Base-by-base conservation (phyloP, 2,329 filamentous ascomycete species). In the Curvularia verruculosa region DNA sequence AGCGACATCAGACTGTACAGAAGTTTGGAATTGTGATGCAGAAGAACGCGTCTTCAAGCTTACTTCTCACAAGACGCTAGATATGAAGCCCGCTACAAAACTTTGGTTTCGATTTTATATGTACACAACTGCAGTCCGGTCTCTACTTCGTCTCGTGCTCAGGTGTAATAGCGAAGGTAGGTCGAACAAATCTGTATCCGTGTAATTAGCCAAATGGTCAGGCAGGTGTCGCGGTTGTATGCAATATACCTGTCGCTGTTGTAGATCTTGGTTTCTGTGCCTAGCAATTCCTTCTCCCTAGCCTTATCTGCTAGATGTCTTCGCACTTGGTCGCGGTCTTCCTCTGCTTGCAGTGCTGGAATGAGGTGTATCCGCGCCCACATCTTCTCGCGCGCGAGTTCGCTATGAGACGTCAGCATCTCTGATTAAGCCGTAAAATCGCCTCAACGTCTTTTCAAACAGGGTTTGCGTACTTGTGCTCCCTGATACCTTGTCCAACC, bases 321-420 rank as follows among this genome's bases (percentile, higher is more conserved):
- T 66, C 95, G 86, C 63, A 96, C 93, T 77, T 94, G 89, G 80
- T 99, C 95, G 60, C 95, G 89, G 82, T 99, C 95, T 79, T 96
- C 92, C 77, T 99, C 95, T 54, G 95, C 95, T 78, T 98, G 94
- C 63, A 99, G 87, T 63, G 96, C 82, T 56, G 95, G 95, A 73
- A 94, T 95, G 64, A 99, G 84, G 80, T 98, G 87, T 80, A 99
- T 96, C 75, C 95, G 89, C 60, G 91, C 87, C 95, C 95, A 99
- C 87, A 96, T 95, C 84, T 98, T 99, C 76, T 99, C 95, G 70
- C 95, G 91, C 63, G 88, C 91, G 67, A 96, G 88, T 80, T 99
- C 95, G 75, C 93, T 97, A 71, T 56, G 24, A 24, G 18, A n/a
- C 36, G 64, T 74, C 52, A 73, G 69, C 49, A 55, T 39, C 52